These are phyloP conservation scores for Aspergillus arachidicola DNA, from an alignment of 2,329 filamentous ascomycete species.

Conservation along the genomic window DNA sequence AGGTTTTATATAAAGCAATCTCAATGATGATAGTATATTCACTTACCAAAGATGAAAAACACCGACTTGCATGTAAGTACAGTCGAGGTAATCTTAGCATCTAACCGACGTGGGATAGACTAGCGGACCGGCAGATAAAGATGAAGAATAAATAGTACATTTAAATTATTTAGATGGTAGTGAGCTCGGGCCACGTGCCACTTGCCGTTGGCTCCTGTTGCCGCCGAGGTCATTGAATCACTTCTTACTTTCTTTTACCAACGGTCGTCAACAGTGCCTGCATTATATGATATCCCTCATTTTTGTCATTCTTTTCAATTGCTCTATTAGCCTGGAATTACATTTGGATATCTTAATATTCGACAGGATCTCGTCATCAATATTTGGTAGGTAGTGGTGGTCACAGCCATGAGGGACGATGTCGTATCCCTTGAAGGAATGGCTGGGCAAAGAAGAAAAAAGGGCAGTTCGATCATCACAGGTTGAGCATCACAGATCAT, in stretches of 20 bases:
- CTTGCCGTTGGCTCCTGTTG: not conserved
- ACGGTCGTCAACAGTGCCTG: too few relatives aligned
- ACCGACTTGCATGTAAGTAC: too few relatives aligned
- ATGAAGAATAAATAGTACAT: too few relatives aligned
- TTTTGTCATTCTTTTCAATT: not conserved
- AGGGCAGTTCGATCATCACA: conserved; percentile 23
- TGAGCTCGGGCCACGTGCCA: conserved; percentile 1
- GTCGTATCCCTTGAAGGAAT: conserved; percentile 7
- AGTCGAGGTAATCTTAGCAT: too few relatives aligned
- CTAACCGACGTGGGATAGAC: not conserved
- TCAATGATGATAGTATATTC: not conserved
- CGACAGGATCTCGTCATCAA: conserved; percentile 15
- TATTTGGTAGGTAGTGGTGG: not conserved
- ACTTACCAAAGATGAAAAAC: not conserved
- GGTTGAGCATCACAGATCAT: conserved; percentile 25
- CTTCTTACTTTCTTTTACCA: not conserved
- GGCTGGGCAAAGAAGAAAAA: conserved; percentile 6
- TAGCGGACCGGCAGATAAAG: not conserved
- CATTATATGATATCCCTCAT: not conserved
- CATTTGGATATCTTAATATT: not conserved
- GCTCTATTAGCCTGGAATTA: not conserved
- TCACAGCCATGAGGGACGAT: not conserved
- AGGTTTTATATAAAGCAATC: not conserved
- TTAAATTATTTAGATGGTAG: not conserved
- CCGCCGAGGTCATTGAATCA: not conserved